Conservation (phyloP, 2,329 filamentous ascomycete genomes). For the Ceratocystis huliohia region DNA sequence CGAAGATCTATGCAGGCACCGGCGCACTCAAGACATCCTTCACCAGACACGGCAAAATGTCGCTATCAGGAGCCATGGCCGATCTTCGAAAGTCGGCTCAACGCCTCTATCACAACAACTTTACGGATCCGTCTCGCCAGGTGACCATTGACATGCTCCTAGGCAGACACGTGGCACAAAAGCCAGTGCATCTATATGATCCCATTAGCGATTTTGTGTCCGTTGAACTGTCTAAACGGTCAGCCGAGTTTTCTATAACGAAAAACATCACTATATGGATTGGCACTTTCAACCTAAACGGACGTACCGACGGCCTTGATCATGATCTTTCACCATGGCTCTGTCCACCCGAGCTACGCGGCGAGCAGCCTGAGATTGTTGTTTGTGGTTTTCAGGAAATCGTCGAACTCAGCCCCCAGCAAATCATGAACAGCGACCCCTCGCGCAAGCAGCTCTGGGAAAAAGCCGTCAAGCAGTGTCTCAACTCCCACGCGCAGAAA, state of each 20-base stretch:
- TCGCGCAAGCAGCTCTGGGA: constrained; percentile 79
- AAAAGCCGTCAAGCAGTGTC: constrained; percentile 57
- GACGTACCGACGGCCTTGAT: constrained; percentile 62
- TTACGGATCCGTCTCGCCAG: constrained; percentile 82
- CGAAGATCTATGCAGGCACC: constrained; percentile 91
- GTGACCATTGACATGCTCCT: constrained; percentile 90
- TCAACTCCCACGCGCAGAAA: constrained; percentile 58
- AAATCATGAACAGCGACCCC: constrained; percentile 98
- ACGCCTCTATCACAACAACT: constrained; percentile 93
- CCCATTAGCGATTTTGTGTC: constrained; percentile 87
- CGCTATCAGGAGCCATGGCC: constrained; percentile 80
- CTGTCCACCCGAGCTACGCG: constrained; percentile 46
- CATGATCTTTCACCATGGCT: constrained; percentile 80
- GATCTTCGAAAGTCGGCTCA: constrained; percentile 92
- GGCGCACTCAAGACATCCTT: constrained; percentile 93
- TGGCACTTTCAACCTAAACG: constrained; percentile 92
- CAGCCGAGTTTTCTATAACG: constrained; percentile 61
- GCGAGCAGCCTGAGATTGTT: constrained; percentile 67
- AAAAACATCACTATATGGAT: constrained; percentile 63
- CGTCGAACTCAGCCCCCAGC: constrained; percentile 91
- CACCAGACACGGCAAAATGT: constrained; percentile 91
- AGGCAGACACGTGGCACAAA: constrained; percentile 70
- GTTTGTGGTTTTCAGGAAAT: constrained; percentile 95
- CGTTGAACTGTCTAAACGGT: constrained; percentile 55
- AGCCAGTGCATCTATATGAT: constrained; percentile 75